These are phyloP conservation scores for Ilyonectria sp. DNA, from an alignment of 2,329 filamentous ascomycete genomes.

Conservation along the genomic window DNA sequence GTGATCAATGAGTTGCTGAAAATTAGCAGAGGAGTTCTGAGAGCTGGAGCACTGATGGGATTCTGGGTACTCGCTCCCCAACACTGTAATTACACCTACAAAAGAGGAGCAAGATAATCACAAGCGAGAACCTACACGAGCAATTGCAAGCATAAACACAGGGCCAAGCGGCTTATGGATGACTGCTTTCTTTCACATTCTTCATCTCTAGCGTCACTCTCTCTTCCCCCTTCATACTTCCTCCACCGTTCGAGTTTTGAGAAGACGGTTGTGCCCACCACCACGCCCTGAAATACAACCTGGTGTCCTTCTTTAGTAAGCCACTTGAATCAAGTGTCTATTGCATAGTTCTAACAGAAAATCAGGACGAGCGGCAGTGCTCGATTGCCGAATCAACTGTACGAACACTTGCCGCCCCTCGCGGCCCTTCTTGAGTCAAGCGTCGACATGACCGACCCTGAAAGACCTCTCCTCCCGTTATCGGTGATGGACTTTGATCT, in stretches of 20 bases:
- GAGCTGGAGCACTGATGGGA: neutral
- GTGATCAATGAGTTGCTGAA: too few species aligned
- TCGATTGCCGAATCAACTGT: neutral
- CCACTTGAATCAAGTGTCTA: neutral
- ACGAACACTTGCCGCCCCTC: neutral
- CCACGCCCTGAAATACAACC: neutral
- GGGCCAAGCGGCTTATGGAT: too few species aligned
- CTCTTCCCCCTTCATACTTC: neutral
- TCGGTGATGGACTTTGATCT: neutral
- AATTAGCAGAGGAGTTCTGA: too few species aligned
- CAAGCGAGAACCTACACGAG: neutral
- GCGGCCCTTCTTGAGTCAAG: neutral
- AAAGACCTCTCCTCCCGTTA: neutral
- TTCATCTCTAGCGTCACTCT: neutral
- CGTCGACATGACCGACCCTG: neutral
- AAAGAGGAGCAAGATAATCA: neutral
- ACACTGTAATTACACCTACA: neutral
- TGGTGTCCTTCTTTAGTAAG: neutral
- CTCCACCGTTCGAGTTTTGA: neutral
- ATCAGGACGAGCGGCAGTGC: neutral
- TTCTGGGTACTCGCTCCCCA: neutral
- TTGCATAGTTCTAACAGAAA: neutral
- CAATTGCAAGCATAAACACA: neutral
- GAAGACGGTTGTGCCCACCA: neutral
- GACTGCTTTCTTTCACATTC: too few species aligned